Percentiles rank a stretch among this genome's conserved stretches.
phyloP scores from a whole-genome alignment of 805 yeast species.

The Babjeviella inositovora region DNA sequence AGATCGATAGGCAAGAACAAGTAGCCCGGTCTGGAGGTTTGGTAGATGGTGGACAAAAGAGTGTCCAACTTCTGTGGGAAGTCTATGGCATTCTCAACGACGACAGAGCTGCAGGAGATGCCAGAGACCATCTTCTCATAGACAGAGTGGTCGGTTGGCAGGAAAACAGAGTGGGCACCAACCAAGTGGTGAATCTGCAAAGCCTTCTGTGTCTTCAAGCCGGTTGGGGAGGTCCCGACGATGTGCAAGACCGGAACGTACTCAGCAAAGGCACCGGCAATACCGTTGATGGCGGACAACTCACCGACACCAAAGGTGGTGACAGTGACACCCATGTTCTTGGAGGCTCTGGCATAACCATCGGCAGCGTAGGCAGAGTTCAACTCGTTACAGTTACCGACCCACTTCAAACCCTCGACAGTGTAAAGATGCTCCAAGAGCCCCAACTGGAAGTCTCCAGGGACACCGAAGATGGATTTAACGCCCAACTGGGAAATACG shows the following conservation, averaged over 20 bases:
- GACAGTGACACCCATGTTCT: slow-evolving; percentile 45
- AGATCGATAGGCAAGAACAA: slow-evolving; percentile 64
- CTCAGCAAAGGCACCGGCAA: slow-evolving; percentile 75
- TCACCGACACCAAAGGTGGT: slow-evolving; percentile 90
- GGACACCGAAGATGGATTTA: slow-evolving; percentile 57
- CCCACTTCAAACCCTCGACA: slow-evolving; percentile 40
- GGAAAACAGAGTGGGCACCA: slow-evolving; percentile 27
- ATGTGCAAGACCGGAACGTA: slow-evolving; percentile 67
- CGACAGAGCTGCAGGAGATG: slow-evolving; percentile 38
- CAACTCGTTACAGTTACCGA: slow-evolving; percentile 79
- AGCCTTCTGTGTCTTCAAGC: slow-evolving; percentile 6
- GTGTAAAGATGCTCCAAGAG: slow-evolving; percentile 54
- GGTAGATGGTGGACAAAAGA: slow-evolving; percentile 38
- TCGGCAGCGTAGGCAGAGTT: slow-evolving; percentile 87
- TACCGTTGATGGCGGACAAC: slow-evolving; percentile 68
- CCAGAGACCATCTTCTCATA: slow-evolving; percentile 49
- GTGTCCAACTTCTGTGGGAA: slow-evolving; percentile 45
- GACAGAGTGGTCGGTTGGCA: slow-evolving; percentile 46
- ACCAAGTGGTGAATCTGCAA: slow-evolving; percentile 50
- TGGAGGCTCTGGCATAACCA: slow-evolving; percentile 61
- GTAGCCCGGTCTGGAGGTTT: slow-evolving; percentile 65
- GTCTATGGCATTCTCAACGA: slow-evolving; percentile 26
- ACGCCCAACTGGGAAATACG: slow-evolving; percentile 39
- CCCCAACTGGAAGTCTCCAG: slow-evolving; percentile 61
- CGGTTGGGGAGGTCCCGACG: slow-evolving; percentile 59